Conservation (phyloP, 1,284 basidiomycete species). For the Marasmius sp. region DNA sequence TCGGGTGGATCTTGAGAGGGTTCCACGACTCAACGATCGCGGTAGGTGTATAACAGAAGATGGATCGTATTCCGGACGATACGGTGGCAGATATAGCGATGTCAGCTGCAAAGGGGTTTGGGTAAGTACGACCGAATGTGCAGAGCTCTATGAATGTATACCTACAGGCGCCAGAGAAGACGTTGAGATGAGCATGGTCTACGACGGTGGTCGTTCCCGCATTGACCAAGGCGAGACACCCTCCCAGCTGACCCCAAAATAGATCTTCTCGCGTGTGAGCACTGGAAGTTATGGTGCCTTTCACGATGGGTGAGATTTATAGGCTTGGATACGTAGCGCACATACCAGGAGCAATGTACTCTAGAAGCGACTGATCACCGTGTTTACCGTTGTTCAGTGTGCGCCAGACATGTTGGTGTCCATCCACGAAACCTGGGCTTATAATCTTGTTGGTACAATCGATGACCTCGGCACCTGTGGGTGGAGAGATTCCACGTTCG, state of each 20-base stretch:
- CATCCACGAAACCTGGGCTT: conserved; percentile 13
- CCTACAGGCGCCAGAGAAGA: conserved; percentile 12
- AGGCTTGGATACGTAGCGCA: not conserved
- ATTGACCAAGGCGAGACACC: conserved; percentile 13
- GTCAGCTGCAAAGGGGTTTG: not conserved
- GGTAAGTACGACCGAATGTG: not conserved
- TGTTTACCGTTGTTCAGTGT: conserved; percentile 15
- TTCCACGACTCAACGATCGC: conserved; percentile 4
- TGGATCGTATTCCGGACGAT: conserved; percentile 13
- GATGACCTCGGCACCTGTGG: conserved; percentile 47
- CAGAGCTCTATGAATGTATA: not conserved
- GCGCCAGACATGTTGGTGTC: conserved; percentile 16
- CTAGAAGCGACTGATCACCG: conserved; percentile 11
- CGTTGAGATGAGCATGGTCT: conserved; percentile 14
- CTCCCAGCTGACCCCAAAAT: conserved; percentile 15
- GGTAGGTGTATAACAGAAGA: conserved; percentile 10
- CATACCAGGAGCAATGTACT: conserved; percentile 12
- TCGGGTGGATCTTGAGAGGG: not conserved
- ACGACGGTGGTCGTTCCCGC: conserved; percentile 12
- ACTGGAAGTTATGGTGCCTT: conserved; percentile 3
- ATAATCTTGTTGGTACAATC: conserved; percentile 51
- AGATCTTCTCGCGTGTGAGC: conserved; percentile 11
- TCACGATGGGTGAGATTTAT: not conserved
- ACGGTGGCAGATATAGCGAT: conserved; percentile 7
- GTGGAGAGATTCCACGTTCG: conserved; percentile 28